A percentile compares a stretch with the other conserved stretches of the same genome.
phyloP scores from a whole-genome alignment of 83 land plant genomes.

The Diphasiastrum complanatum region DNA sequence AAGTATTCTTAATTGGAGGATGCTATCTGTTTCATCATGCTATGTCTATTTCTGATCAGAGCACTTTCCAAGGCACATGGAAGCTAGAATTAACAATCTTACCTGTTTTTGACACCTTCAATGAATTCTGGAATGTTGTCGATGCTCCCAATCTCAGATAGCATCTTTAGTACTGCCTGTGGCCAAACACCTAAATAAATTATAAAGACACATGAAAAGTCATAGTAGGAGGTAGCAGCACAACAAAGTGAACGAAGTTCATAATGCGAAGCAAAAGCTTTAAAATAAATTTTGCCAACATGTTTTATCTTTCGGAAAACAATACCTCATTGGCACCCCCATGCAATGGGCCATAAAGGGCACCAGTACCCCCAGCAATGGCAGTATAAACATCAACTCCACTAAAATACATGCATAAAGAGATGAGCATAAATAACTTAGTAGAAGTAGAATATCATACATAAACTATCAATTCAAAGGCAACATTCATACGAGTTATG shows the following conservation, averaged over 20 bases:
- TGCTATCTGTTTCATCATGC: no score
- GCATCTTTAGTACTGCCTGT: conserved; percentile 97
- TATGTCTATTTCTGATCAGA: no score
- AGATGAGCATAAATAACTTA: neutral
- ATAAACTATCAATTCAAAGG: neutral
- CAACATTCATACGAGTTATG: no score
- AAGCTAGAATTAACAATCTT: neutral
- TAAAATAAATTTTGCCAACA: no score
- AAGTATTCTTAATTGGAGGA: no score
- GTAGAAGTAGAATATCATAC: neutral
- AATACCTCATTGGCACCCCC: conserved; percentile 99
- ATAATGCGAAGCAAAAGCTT: neutral
- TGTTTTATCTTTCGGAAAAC: neutral
- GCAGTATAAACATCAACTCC: conserved; percentile 99
- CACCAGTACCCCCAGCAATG: conserved; percentile 98
- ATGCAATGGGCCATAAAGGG: conserved; percentile 97
- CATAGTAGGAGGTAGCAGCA: conserved; percentile 1
- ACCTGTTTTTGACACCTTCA: conserved; percentile 97
- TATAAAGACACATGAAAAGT: neutral
- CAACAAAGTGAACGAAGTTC: neutral
- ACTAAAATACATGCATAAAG: conserved; percentile 53
- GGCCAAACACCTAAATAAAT: neutral
- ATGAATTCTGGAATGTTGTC: conserved; percentile 94
- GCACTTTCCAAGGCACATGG: neutral
- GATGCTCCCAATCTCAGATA: conserved; percentile 78